phyloP scores from a whole-genome alignment of 176 grass and related monocot genomes.

The Aegilops bicornis region DNA sequence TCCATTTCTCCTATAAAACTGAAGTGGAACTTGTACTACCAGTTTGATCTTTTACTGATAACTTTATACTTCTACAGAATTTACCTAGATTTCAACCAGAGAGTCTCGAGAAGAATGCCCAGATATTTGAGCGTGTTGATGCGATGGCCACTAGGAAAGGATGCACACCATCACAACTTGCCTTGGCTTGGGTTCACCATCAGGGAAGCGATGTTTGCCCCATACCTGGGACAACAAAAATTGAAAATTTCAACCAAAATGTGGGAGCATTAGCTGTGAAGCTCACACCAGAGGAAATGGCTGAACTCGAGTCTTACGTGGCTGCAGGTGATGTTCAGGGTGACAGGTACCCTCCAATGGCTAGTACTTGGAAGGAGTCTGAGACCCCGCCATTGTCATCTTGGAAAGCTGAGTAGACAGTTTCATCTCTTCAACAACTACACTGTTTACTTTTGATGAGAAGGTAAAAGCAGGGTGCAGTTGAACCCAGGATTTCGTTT shows the following conservation, averaged over 20 bases:
- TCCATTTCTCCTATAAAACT: background rate
- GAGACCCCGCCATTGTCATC: conserved; percentile 43
- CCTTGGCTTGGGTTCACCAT: conserved; percentile 63
- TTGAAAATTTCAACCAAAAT: conserved; percentile 42
- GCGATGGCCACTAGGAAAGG: conserved; percentile 39
- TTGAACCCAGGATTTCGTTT: no score
- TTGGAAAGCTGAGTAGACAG: conserved; percentile 24
- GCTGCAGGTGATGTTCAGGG: conserved; percentile 1
- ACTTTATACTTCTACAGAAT: background rate
- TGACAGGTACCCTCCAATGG: background rate
- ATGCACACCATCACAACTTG: conserved; percentile 60
- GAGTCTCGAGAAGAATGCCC: conserved; percentile 42
- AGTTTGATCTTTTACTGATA: background rate
- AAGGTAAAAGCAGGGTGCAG: no score
- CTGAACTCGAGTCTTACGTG: conserved; percentile 38
- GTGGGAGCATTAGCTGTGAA: conserved; percentile 38
- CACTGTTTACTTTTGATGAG: no score
- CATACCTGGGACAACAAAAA: conserved; percentile 58
- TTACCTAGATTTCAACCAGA: conserved; percentile 34
- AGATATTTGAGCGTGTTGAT: conserved; percentile 34
- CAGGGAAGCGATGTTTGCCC: conserved; percentile 47
- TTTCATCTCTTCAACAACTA: background rate
- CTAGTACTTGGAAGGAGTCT: conserved; percentile 34
- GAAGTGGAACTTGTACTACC: background rate
- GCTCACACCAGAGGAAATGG: conserved; percentile 38